Conservation (phyloP, 306 rosid species). For the Quercus aquifolioides region DNA sequence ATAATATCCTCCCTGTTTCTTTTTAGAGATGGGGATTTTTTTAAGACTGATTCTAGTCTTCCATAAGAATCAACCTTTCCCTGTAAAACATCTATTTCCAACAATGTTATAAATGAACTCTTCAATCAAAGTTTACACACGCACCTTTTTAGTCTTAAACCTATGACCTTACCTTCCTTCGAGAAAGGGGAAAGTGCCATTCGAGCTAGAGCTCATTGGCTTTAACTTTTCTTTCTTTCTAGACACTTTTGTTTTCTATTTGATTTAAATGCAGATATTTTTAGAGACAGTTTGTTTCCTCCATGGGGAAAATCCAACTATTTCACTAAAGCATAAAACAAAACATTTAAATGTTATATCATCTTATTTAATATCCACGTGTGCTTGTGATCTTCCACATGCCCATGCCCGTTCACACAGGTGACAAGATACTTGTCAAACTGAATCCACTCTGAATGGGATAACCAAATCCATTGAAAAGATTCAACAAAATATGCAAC, state of each 20-base stretch:
- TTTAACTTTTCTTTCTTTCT: background rate
- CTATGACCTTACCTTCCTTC: too few species aligned
- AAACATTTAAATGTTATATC: background rate
- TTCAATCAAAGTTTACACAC: background rate
- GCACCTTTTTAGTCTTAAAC: too few species aligned
- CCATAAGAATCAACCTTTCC: background rate
- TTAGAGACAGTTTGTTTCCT: background rate
- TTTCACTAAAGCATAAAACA: background rate
- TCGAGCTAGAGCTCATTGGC: too few species aligned
- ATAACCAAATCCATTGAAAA: background rate
- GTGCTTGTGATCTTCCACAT: background rate
- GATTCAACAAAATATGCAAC: conserved; percentile 9
- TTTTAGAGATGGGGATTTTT: background rate
- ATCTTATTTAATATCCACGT: background rate
- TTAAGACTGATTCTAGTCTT: background rate
- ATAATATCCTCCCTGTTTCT: too few species aligned
- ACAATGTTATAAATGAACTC: background rate
- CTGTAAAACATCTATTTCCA: background rate
- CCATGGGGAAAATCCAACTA: background rate
- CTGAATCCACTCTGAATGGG: background rate
- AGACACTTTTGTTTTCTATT: background rate
- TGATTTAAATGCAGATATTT: background rate
- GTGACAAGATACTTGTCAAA: background rate
- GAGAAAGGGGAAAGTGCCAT: too few species aligned
- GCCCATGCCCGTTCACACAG: background rate